phyloP scores from a whole-genome alignment of 176 grass and related monocot genomes.

The Phoenix roebelenii region DNA sequence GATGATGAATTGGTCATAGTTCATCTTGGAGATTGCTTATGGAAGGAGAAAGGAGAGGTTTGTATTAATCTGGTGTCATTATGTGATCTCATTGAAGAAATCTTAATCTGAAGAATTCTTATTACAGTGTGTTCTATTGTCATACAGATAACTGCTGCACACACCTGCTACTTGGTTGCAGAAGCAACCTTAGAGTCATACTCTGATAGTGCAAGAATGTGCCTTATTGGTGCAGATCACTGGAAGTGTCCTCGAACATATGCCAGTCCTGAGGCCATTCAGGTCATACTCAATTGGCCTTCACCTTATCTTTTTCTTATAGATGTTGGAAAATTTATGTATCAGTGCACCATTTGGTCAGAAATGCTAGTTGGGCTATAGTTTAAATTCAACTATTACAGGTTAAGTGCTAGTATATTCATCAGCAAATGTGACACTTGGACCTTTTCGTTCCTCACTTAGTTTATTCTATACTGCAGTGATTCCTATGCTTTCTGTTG shows the following conservation, averaged over 20 bases:
- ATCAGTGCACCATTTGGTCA: no score
- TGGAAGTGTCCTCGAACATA: conserved; percentile 90
- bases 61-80: conserved; percentile 19
- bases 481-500: no score
- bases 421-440: no score
- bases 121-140: conserved; percentile 5
- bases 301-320: no score
- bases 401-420: no score
- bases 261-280: conserved; percentile 79
- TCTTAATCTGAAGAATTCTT: no score
- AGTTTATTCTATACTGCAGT: no score
- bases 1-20: conserved; percentile 82
- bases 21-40: conserved; percentile 95
- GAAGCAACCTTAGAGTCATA: conserved; percentile 82
- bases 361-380: no score
- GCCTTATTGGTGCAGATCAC: conserved; percentile 84
- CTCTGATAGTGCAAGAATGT: conserved; percentile 79
- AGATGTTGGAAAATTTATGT: no score
- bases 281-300: conserved; percentile 29
- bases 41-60: conserved; percentile 96
- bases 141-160: conserved; percentile 78
- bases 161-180: conserved; percentile 93
- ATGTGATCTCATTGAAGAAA: conserved; percentile 2
- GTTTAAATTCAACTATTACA: no score
- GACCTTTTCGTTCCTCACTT: no score